Evolutionary conservation across 768 basidiomycete genomes (phyloP), one percentile per base, ranked within the genome.

Genomic region (Suillus spraguei): DNA sequence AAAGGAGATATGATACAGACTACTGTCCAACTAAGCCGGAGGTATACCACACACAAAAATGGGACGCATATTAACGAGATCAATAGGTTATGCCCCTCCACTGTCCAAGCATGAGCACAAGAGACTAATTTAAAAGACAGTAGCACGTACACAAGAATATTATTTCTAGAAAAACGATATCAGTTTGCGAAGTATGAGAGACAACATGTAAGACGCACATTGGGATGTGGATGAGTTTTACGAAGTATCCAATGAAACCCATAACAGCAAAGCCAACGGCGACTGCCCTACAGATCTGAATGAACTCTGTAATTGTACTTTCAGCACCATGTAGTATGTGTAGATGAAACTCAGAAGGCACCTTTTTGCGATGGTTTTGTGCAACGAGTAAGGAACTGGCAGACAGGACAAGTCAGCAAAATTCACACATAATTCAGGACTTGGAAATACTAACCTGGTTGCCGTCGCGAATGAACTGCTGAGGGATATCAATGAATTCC

Each of bases 231-330:
- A 99, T 95, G 68, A 98, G 88, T 79, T 98, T 98, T 68, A 97
- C 96, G 74, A 99, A 91, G 82, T 97, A 99, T 17, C 97, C 97
- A 76, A 99, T 95, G 84, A 98, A 97, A 17, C 97, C 97, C 96
- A 99, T 99, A 68, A 99, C 93, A 59, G 90, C 94, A 72, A 99
- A 99, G 16, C 97, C 97, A 65, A 99, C 89, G 2, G 95, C 95
- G 61, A 99, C 95, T 39, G 97, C 97, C 75, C 89, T 91, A 81
- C 90, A 99, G 67, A 99, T 96, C 75, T 97, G 94, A 47, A 87
- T 69, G 78, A 96, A 99, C 76, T 99, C 97, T 99, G 76, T 22
- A 66, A 38, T 58, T 24, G 36, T 61, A 17, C 4, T 13, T 52
- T 66, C 53, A 71, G 33, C 38, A 36, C 41, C 5, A 36, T 60